Base-by-base conservation (phyloP, 495 filamentous ascomycete genomes). In the Lepraria neglecta region DNA sequence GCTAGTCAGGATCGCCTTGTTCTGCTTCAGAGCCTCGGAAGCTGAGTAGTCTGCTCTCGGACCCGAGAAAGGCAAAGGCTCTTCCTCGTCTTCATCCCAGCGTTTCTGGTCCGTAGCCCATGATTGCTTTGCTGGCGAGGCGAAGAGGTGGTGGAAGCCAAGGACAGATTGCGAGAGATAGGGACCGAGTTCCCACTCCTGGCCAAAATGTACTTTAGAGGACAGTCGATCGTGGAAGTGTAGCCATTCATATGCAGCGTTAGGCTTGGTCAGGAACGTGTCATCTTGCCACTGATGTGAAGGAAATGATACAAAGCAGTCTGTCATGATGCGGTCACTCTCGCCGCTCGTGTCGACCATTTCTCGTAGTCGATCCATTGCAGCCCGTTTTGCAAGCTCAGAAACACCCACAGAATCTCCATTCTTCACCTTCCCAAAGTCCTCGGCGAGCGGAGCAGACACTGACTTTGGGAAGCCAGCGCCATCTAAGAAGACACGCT, bases 81-180 rank as follows among this genome's bases (percentile, higher is more conserved):
- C 76, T 30, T 83, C 82, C 33, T 74, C 75, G 17, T 83, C 81
- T 21, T 78, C 73, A 6, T 83, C 79, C 76, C 61, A 68, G 33
- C 35, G 35, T 59, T 56, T 57, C 17, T 61, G 58, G 27, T 64
- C 59, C 17, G 28, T 30, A 52, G 38, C 59, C 59, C 53, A 69
- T 15, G 55, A 54, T 24, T 65, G 55, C 14, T 68, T 67, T 19
- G 70, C 67, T 64, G 78, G 60, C 60, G 79, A 70, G 15, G 92
- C 88, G 70, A 98, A 98, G 9, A 98, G 81, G 70, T 91, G 80
- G 68, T 98, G 95, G 72, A 96, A 96, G 6, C 89, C 94, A 1
- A 97, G 81, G 30, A 90, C 79, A 1, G 92, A 85, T 66, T 91
- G 87, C 67, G 84, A 87, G 60, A 97, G 82, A 72, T 98, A 98